Percentiles rank a stretch among this genome's conserved stretches.
These are phyloP conservation scores for Blastocystis sp. DNA, from an alignment of 352 stramenopile genomes.

Conservation along the genomic window DNA sequence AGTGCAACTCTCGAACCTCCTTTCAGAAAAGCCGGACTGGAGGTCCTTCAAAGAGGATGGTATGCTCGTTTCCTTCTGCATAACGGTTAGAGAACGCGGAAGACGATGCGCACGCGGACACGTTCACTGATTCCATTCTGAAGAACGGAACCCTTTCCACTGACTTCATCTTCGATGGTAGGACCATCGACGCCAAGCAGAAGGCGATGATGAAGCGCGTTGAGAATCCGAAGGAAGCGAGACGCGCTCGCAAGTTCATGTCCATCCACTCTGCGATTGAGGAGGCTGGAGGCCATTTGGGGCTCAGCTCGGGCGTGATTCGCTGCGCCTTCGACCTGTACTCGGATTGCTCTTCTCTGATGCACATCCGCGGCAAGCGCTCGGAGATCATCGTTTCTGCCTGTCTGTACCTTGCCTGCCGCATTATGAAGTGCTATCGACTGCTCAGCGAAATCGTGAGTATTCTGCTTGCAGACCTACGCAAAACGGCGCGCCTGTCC, in stretches of 20 bases:
- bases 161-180: slow-evolving; percentile 51
- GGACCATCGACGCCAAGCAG: neutral
- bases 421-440: slow-evolving; percentile 22
- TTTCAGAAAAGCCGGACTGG: slow-evolving; percentile 64
- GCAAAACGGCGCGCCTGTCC: slow-evolving; percentile 38
- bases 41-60: slow-evolving; percentile 49
- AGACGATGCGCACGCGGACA: slow-evolving; percentile 34
- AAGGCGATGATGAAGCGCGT: neutral
- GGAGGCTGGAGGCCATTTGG: slow-evolving; percentile 42
- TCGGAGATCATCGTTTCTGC: slow-evolving; percentile 55
- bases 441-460: slow-evolving; percentile 45
- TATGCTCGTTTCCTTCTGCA: neutral
- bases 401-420: slow-evolving; percentile 56
- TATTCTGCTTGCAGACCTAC: slow-evolving; percentile 22
- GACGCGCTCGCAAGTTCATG: slow-evolving; percentile 5
- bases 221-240: slow-evolving; percentile 21
- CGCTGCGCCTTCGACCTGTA: slow-evolving; percentile 55
- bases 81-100: slow-evolving; percentile 47
- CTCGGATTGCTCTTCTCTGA: slow-evolving; percentile 46
- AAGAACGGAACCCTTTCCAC: slow-evolving; percentile 13
- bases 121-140: slow-evolving; percentile 34
- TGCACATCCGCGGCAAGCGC: slow-evolving; percentile 62
- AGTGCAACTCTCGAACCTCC: slow-evolving; percentile 34
- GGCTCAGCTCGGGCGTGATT: neutral
- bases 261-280: slow-evolving; percentile 31